Evolutionary conservation across 352 stramenopile species (phyloP).

Genomic region (Phytophthora capsici): DNA sequence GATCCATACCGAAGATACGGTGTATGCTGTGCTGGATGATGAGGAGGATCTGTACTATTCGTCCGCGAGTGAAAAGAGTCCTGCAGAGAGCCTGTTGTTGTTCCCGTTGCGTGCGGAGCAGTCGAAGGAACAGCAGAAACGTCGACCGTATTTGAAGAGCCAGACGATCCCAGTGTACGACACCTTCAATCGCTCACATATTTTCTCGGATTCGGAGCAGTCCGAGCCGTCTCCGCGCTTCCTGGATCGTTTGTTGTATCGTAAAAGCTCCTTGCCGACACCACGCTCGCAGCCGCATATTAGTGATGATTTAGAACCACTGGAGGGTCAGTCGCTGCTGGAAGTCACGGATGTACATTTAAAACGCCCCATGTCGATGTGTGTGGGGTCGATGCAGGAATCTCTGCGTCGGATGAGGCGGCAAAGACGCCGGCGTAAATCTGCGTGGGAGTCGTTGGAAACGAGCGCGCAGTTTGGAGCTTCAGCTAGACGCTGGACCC

Average conservation of each 20-base stretch:
- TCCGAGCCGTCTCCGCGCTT: conserved; percentile 58
- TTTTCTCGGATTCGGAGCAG: conserved; percentile 61
- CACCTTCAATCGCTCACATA: conserved; percentile 32
- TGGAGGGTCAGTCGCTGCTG: conserved; percentile 58
- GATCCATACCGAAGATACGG: conserved; percentile 9
- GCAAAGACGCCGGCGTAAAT: conserved; percentile 47
- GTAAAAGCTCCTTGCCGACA: conserved; percentile 68
- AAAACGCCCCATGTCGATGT: conserved; percentile 65
- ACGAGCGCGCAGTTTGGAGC: conserved; percentile 62
- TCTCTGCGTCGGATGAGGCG: conserved; percentile 41
- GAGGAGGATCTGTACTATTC: conserved; percentile 43
- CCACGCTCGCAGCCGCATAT: conserved; percentile 49
- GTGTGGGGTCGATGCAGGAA: conserved; percentile 53
- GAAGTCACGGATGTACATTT: conserved; percentile 60
- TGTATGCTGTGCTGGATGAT: conserved; percentile 37
- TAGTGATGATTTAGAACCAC: conserved; percentile 21
- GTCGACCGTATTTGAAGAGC: conserved; percentile 38
- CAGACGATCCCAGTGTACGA: conserved; percentile 42
- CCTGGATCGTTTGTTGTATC: conserved; percentile 41
- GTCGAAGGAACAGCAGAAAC: conserved; percentile 16
- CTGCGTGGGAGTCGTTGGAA: conserved; percentile 67
- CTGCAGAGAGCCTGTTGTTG: conserved; percentile 6
- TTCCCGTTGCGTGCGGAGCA: conserved; percentile 11
- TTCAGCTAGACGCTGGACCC: conserved; percentile 70
- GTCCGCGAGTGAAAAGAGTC: conserved; percentile 35